Evolutionary conservation across 1,139 yeast species (phyloP).

Genomic region (Geotrichum europaeum): DNA sequence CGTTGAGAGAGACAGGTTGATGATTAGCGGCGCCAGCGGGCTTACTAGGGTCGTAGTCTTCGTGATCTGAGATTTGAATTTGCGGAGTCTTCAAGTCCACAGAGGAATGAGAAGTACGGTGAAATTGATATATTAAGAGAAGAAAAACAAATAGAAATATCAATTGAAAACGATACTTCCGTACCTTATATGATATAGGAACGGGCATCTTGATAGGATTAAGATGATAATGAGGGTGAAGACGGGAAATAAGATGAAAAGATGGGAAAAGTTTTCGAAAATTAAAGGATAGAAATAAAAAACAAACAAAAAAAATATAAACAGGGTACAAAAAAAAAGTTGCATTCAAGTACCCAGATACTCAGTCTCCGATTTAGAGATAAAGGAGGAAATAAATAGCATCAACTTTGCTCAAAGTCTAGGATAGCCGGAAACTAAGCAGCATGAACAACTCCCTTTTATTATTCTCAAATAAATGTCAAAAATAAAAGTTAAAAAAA

Average conservation of each 20-base stretch:
- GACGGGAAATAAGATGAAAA: background rate
- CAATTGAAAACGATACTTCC: slow-evolving; percentile 16
- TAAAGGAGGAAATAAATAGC: too few species aligned
- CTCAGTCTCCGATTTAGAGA: background rate
- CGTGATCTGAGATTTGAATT: background rate
- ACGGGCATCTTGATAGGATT: slow-evolving; percentile 12
- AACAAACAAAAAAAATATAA: background rate
- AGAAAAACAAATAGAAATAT: slow-evolving; percentile 10
- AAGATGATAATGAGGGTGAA: background rate
- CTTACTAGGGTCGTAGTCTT: slow-evolving; percentile 5
- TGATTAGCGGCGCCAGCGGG: slow-evolving; percentile 11
- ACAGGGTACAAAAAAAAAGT: background rate
- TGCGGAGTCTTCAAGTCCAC: background rate
- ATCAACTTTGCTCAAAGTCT: too few species aligned
- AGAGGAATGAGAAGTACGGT: slow-evolving; percentile 10
- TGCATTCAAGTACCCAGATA: background rate
- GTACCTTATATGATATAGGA: slow-evolving; percentile 12
- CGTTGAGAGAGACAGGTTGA: slow-evolving; percentile 3
- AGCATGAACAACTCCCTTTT: too few species aligned
- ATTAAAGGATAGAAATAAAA: background rate
- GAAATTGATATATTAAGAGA: slow-evolving; percentile 10
- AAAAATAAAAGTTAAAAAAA: too few species aligned
- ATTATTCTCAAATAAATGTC: too few species aligned
- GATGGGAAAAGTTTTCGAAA: background rate
- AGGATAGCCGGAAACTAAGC: too few species aligned